phyloP scores from a whole-genome alignment of 305 asterid genomes.

The Solanum chacoense region DNA sequence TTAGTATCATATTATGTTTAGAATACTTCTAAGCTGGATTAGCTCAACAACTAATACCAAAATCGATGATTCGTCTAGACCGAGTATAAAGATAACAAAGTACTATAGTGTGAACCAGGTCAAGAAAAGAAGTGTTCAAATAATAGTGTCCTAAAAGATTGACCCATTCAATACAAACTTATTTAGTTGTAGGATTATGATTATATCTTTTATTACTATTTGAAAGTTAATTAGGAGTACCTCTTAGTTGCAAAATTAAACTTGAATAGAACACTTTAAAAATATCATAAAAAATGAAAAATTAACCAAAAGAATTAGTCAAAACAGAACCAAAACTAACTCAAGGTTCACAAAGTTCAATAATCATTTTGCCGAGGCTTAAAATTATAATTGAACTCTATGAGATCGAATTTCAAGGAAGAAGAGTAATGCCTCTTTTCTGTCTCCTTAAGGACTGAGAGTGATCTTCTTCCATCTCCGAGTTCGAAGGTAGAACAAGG shows the following conservation, averaged over 20 bases:
- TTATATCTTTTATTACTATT: neutral
- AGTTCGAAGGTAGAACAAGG: neutral
- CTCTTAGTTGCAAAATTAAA: neutral
- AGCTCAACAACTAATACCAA: neutral
- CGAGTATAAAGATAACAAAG: neutral
- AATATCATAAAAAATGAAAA: no score
- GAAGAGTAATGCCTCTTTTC: no score
- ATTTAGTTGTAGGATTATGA: neutral
- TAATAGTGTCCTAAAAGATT: neutral
- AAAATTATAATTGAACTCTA: no score
- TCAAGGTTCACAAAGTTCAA: neutral
- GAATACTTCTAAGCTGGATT: neutral
- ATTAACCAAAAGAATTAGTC: neutral
- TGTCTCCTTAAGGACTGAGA: no score
- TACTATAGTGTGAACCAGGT: neutral
- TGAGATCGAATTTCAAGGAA: no score
- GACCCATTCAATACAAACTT: neutral
- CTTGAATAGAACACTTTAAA: neutral
- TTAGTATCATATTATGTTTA: neutral
- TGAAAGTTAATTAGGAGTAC: neutral
- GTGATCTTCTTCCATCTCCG: neutral
- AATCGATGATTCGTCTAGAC: no score
- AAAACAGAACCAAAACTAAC: neutral
- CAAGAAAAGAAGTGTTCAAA: neutral
- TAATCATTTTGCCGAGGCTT: neutral